Base-by-base conservation (phyloP, 345 rosid species). In the Capsella bursapastoris region DNA sequence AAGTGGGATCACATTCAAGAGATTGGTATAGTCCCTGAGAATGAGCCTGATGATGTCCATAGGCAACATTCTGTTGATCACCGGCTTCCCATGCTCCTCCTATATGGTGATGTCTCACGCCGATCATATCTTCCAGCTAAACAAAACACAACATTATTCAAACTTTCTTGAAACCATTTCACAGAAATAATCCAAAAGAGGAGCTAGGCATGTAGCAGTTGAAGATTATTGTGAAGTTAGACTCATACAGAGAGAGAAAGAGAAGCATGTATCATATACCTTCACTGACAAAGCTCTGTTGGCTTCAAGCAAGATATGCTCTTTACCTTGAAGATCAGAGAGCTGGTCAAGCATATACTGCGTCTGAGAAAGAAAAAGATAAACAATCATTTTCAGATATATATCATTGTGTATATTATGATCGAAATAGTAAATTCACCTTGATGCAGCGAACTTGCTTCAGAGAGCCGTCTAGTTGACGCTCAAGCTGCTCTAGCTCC, bases 401-500 rank as follows among this genome's bases (percentile, higher is more conserved):
- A n/a, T 14, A 18, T 18, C 22, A 18, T 32, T 61, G 4, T 32
- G 12, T 7, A 50, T 71, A 5, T 7, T 6, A 1, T 1, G 13
- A 22, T 22, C 2, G 13, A 43, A 43, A 43, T 0, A 22, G 8
- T 2, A 14, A 55, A 52, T 1, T 70, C 73, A 95, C 99, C 97
- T 82, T 92, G 66, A 86, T 95, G 65, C 94, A 95, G 68, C 98
- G 85, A 75, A 92, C 93, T 80, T 85, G 96, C 82, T 90, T 92
- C 78, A 95, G 70, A 53, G 98, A 89, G 56, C 88, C 78, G 34
- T 95, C 92, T 4, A 95, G 87, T 67, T 88, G 93, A 79, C 87
- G 92, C 86, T 95, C 99, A 64, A 95, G 96, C 82, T 95, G 97
- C 80, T 90, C 99, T 58, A 95, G 90, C 43, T 92, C 99, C 87